These are phyloP conservation scores for Monosporozyma aerobia DNA, from an alignment of 805 yeast species.

Conservation along the genomic window DNA sequence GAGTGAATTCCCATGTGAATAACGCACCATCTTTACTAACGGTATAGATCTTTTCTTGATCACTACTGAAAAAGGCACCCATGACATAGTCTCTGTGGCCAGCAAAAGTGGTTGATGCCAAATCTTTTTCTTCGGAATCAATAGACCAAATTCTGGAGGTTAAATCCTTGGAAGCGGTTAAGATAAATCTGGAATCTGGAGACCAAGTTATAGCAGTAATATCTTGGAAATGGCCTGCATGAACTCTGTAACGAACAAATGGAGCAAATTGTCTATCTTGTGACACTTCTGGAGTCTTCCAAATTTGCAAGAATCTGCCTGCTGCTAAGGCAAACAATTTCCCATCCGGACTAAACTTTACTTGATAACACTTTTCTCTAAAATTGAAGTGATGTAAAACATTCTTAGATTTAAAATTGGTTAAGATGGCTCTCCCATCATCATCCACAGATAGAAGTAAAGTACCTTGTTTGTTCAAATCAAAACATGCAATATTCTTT, in stretches of 20 bases:
- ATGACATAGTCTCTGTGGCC: conserved; percentile 90
- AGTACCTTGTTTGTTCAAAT: conserved; percentile 75
- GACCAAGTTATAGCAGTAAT: conserved; percentile 81
- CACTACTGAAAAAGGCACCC: conserved; percentile 76
- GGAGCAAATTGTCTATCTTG: conserved; percentile 95
- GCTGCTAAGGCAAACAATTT: conserved; percentile 75
- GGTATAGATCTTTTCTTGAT: conserved; percentile 85
- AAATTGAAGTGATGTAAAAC: conserved; percentile 93
- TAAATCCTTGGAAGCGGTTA: conserved; percentile 83
- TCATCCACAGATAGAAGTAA: conserved; percentile 74
- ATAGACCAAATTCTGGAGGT: conserved; percentile 80
- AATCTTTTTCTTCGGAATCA: conserved; percentile 50
- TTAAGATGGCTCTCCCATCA: conserved; percentile 89
- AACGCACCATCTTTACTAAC: conserved; percentile 92
- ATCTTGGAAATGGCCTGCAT: conserved; percentile 88
- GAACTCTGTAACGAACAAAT: conserved; percentile 78
- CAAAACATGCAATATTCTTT: conserved; percentile 67
- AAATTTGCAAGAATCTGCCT: conserved; percentile 76
- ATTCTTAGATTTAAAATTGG: conserved; percentile 71
- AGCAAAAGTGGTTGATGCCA: conserved; percentile 75
- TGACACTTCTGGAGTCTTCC: conserved; percentile 77
- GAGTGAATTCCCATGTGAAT: conserved; percentile 81
- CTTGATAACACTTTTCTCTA: conserved; percentile 62
- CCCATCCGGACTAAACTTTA: conserved; percentile 86
- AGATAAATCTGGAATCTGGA: conserved; percentile 74